Conservation (phyloP, 306 rosid species). For the Psophocarpus tetragonolobus region DNA sequence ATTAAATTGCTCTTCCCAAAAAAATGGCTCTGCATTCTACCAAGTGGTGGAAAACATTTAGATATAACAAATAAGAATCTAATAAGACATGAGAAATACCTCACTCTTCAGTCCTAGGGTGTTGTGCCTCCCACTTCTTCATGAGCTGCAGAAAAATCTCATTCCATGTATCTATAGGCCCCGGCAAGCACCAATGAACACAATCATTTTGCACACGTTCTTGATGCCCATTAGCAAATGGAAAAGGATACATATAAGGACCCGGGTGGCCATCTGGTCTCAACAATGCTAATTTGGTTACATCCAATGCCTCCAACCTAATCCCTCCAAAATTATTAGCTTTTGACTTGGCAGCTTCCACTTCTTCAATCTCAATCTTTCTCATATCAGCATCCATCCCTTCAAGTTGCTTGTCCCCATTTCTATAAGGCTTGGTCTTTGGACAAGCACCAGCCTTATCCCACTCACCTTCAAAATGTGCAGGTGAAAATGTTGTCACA, state of each 20-base stretch:
- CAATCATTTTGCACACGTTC: conserved; percentile 86
- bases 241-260: conserved; percentile 82
- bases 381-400: conserved; percentile 89
- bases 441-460: conserved; percentile 88
- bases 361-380: conserved; percentile 67
- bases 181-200: conserved; percentile 97
- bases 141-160: conserved; percentile 61
- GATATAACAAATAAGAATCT: conserved; percentile 15
- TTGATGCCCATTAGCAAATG: conserved; percentile 60
- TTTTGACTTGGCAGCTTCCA: conserved; percentile 58
- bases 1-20: not conserved
- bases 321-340: conserved; percentile 33
- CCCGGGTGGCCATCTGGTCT: conserved; percentile 97
- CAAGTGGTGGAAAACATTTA: not conserved
- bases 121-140: conserved; percentile 55
- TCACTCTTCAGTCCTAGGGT: conserved; percentile 26
- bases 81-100: conserved; percentile 12
- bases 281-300: conserved; percentile 65
- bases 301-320: conserved; percentile 70
- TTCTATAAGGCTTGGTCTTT: conserved; percentile 56
- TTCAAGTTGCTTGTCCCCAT: conserved; percentile 60
- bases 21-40: not conserved
- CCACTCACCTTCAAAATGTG: conserved; percentile 95
- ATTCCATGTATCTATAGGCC: conserved; percentile 94
- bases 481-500: conserved; percentile 84